Evolutionary conservation across 2,329 filamentous ascomycete genomes (phyloP).

Genomic region (Hymenoscyphus linearis): DNA sequence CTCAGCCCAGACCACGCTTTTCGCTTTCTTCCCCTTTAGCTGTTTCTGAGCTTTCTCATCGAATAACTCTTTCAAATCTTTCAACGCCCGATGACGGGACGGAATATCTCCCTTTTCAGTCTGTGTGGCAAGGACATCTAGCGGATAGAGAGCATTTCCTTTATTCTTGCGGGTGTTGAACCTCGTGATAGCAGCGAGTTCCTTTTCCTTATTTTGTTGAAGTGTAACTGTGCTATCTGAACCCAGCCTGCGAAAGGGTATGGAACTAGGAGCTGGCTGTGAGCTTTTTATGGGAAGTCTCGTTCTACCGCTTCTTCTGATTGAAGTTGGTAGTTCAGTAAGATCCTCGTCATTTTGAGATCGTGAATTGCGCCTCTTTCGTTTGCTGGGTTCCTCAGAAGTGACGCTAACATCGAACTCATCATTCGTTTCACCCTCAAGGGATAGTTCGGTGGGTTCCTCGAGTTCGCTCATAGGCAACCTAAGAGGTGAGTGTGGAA

Average conservation of each 20-base stretch:
- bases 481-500: constrained; percentile 31
- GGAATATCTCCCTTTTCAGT: constrained; percentile 37
- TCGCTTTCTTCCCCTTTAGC: constrained; percentile 26
- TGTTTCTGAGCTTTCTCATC: constrained; percentile 30
- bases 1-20: constrained; percentile 30
- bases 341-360: constrained; percentile 16
- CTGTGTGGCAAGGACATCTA: constrained; percentile 30
- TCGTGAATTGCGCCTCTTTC: constrained; percentile 14
- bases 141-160: constrained; percentile 33
- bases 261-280: constrained; percentile 27
- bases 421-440: constrained; percentile 12
- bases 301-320: constrained; percentile 30
- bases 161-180: constrained; percentile 44
- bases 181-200: constrained; percentile 38
- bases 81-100: constrained; percentile 32
- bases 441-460: constrained; percentile 16
- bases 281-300: constrained; percentile 26
- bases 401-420: constrained; percentile 23
- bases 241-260: constrained; percentile 29
- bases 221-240: constrained; percentile 27
- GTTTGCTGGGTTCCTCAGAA: constrained; percentile 18
- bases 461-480: constrained; percentile 24
- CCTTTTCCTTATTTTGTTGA: constrained; percentile 36
- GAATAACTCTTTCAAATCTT: constrained; percentile 32
- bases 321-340: constrained; percentile 18